Evolutionary conservation across 768 basidiomycete species (phyloP).

Genomic region (Boletus subparvulus): DNA sequence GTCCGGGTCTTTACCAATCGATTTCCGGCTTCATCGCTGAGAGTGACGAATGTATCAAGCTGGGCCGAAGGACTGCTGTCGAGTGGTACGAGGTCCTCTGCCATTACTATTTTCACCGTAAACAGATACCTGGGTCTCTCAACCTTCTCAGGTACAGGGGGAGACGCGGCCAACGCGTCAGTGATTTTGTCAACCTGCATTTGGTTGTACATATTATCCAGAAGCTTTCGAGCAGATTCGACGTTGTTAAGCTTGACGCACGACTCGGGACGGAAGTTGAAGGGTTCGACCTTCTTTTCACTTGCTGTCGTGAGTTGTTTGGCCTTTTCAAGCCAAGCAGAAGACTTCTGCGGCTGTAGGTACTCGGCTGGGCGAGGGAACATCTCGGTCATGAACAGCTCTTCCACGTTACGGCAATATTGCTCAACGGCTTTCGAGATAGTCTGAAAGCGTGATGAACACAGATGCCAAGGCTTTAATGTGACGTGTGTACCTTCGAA

Average conservation of each 20-base stretch:
- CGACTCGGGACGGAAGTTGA: constrained; percentile 90
- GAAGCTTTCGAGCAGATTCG: constrained; percentile 82
- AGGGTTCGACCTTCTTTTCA: constrained; percentile 92
- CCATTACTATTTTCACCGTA: constrained; percentile 89
- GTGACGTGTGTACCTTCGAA: constrained; percentile 62
- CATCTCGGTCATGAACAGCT: constrained; percentile 94
- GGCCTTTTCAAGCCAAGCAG: constrained; percentile 86
- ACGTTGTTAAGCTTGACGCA: constrained; percentile 99
- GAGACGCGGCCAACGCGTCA: constrained; percentile 55
- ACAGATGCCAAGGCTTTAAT: background rate
- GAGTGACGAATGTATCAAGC: constrained; percentile 89
- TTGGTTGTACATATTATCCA: constrained; percentile 93
- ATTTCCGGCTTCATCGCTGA: constrained; percentile 89
- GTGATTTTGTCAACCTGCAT: constrained; percentile 87
- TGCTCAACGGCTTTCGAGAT: constrained; percentile 90
- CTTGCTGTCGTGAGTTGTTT: constrained; percentile 69
- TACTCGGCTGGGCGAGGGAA: constrained; percentile 80
- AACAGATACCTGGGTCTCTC: constrained; percentile 77
- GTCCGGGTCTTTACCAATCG: constrained; percentile 93
- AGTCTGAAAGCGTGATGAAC: constrained; percentile 49
- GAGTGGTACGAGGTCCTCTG: constrained; percentile 79
- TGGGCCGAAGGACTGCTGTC: constrained; percentile 77
- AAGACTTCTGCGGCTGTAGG: constrained; percentile 80
- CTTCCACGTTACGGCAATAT: constrained; percentile 85
- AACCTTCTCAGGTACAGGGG: constrained; percentile 71